Evolutionary conservation across 805 yeast species (phyloP).

Genomic region (Cyberlindnera euphorbiiphila): DNA sequence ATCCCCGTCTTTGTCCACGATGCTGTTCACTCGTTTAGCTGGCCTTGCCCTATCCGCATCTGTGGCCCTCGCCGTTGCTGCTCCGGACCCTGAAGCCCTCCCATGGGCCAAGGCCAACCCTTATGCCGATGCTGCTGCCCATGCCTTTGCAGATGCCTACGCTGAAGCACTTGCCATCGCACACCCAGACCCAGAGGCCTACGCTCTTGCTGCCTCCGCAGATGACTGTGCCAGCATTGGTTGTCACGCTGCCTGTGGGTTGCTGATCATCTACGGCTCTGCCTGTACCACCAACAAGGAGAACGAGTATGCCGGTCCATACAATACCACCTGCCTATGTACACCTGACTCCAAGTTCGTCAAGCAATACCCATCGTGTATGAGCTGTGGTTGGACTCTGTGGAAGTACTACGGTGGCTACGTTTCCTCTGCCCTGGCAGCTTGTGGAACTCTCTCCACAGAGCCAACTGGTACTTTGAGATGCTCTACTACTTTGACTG

Average conservation of each 20-base stretch:
- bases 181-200: slow-evolving; percentile 22
- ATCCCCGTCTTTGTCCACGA: too few relatives aligned
- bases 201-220: slow-evolving; percentile 26
- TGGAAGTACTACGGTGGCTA: slow-evolving; percentile 29
- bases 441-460: slow-evolving; percentile 25
- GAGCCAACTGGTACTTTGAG: too few relatives aligned
- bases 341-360: slow-evolving; percentile 23
- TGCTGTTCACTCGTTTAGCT: slow-evolving; percentile 2
- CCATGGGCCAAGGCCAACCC: too few relatives aligned
- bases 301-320: too few relatives aligned
- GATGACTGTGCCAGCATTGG: slow-evolving; percentile 25
- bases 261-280: slow-evolving; percentile 29
- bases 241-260: slow-evolving; percentile 33
- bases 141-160: slow-evolving; percentile 10
- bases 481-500: too few relatives aligned
- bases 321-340: slow-evolving; percentile 21
- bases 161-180: slow-evolving; percentile 14
- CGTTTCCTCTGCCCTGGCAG: slow-evolving; percentile 25
- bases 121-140: slow-evolving; percentile 12
- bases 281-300: slow-evolving; percentile 21
- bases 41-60: neutral
- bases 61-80: neutral
- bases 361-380: slow-evolving; percentile 24
- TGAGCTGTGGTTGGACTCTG: slow-evolving; percentile 35
- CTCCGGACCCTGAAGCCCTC: slow-evolving; percentile 4